A percentile compares a stretch with the other conserved stretches of the same genome.
Conservation (phyloP, 768 basidiomycete species). For the Amanita pallidorosea region DNA sequence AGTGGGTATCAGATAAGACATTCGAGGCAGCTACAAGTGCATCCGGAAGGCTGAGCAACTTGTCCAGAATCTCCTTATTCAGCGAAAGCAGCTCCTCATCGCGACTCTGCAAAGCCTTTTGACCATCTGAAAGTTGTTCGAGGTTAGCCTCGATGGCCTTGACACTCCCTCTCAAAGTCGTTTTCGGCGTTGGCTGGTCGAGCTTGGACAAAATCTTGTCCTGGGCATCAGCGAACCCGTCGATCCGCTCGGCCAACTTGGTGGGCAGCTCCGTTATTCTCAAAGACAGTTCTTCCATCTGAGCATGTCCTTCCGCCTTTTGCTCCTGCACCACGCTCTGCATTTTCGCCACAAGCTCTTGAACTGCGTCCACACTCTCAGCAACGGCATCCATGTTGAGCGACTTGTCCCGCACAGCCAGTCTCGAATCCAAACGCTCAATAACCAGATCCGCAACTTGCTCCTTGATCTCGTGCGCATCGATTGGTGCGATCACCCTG, state of each 20-base stretch:
- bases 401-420: constrained; percentile 66
- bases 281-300: neutral
- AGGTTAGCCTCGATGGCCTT: constrained; percentile 34
- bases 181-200: constrained; percentile 14
- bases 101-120: constrained; percentile 36
- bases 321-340: constrained; percentile 6
- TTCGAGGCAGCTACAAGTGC: constrained; percentile 40
- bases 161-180: constrained; percentile 29
- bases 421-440: constrained; percentile 71
- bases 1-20: constrained; percentile 48
- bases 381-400: constrained; percentile 53
- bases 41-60: constrained; percentile 50
- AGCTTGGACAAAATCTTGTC: constrained; percentile 21
- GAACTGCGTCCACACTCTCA: constrained; percentile 29
- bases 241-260: constrained; percentile 2
- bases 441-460: constrained; percentile 84
- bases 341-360: constrained; percentile 22
- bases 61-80: constrained; percentile 42
- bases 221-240: constrained; percentile 14
- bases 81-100: constrained; percentile 38
- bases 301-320: neutral
- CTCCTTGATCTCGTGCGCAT: constrained; percentile 82
- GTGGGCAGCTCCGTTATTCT: constrained; percentile 2
- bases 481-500: constrained; percentile 62
- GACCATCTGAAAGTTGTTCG: constrained; percentile 29